A percentile compares a stretch with the other conserved stretches of the same genome.
phyloP scores from a whole-genome alignment of 495 filamentous ascomycete species.

The Annulohypoxylon stygium region DNA sequence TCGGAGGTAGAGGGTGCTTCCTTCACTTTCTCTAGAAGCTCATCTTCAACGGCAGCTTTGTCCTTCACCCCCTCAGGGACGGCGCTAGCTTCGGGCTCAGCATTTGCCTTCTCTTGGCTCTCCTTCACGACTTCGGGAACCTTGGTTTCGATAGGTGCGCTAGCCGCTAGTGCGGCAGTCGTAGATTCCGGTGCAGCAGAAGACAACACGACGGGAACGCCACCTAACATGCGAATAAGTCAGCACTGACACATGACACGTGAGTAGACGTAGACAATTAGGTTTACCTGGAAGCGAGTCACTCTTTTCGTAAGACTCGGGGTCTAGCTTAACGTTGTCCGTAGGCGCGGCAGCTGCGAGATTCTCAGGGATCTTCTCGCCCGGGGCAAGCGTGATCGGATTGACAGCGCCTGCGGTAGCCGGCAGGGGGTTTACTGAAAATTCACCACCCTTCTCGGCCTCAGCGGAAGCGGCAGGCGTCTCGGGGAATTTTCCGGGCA shows the following conservation, averaged over 20 bases:
- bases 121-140: constrained; percentile 77
- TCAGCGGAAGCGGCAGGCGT: constrained; percentile 73
- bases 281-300: constrained; percentile 66
- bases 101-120: constrained; percentile 71
- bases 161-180: constrained; percentile 77
- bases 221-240: constrained; percentile 43
- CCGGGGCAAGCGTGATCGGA: constrained; percentile 81
- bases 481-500: constrained; percentile 85
- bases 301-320: constrained; percentile 85
- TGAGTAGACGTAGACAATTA: not conserved
- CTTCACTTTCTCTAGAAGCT: constrained; percentile 70
- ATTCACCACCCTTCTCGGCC: constrained; percentile 57
- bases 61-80: constrained; percentile 68
- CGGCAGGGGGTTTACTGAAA: constrained; percentile 80
- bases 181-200: constrained; percentile 78
- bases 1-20: constrained; percentile 69
- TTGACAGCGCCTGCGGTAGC: constrained; percentile 83
- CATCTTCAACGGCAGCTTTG: constrained; percentile 72
- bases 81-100: constrained; percentile 71
- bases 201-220: constrained; percentile 65
- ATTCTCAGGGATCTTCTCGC: constrained; percentile 78
- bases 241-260: not conserved
- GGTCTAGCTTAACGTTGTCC: constrained; percentile 77
- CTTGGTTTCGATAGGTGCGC: constrained; percentile 74
- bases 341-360: constrained; percentile 67